Base-by-base conservation (phyloP, 345 rosid species). In the Cardamine occulta region DNA sequence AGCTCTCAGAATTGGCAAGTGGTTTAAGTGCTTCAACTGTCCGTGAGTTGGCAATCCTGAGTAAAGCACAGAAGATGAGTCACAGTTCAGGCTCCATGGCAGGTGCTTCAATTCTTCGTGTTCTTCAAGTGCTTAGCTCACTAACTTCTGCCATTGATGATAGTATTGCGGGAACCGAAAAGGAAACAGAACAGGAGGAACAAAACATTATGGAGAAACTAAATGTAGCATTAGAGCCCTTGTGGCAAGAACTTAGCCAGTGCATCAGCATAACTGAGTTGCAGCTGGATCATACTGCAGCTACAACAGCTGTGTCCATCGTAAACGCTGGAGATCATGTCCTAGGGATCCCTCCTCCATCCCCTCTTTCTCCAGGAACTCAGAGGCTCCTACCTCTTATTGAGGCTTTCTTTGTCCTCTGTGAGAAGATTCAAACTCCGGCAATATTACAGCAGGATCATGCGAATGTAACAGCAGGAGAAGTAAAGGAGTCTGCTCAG, bases 391-490 rank as follows among this genome's bases (percentile, higher is more conserved):
- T 94, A 63, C 97, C 98, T 53, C 91, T 90, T 66, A 90, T 94
- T 44, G 98, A 94, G 75, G 98, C 98, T 51, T 94, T 94, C 85
- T 91, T 94, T 85, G 93, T 94, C 52, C 82, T 91, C 80, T 91
- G 96, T 77, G 97, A 91, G 78, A 94, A 89, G 84, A 86, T 90
- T 59, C 97, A 90, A 78, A 89, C 87, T 53, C 78, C 77, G 56
- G 76, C 80, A 61, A 29, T 80, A 52, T 37, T 79, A 70, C 98
- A 87, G 79, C 97, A 84, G 83, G 96, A 91, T 81, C 84, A 82
- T 57, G 85, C 76, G 12, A 83, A 78, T 83, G 81, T 85, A 63
- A 89, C 95, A 75, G 91, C 95, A 6, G 87, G 72, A 14, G 98
- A 91, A 86, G 95, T 93, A 63, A 91, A 91, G 76, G 91, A 91